Base-by-base conservation (phyloP, 2,329 filamentous ascomycete species). In the Cercospora sojina region DNA sequence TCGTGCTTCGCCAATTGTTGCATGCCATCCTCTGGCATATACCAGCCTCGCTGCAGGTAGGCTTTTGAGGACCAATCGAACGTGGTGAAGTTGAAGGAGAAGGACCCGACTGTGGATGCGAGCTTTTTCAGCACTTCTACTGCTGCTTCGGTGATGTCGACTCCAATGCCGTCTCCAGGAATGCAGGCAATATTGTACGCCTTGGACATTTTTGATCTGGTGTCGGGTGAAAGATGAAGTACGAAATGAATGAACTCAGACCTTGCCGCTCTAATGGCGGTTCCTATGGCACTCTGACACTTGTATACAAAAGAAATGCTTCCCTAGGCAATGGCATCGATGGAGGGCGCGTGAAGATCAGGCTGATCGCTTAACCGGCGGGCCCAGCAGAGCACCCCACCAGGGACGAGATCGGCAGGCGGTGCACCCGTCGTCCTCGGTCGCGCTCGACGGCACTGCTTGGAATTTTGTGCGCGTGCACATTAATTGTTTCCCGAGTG, bases 161-260 rank as follows among this genome's bases (percentile, higher is more conserved):
- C 81, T 29, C 88, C 87, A 59, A 90, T 89, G 27, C 88, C 86
- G 74, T 90, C 86, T 13, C 85, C 86, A 7, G 87, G 84, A 67
- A 90, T 87, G 62, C 66, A 69, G 62, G 71, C 69, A 38, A 73
- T 71, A 35, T 70, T 70, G 66, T 71, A 73, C 10, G 68, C 70
- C 32, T 64, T 67, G n/a, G 57, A 38, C 35, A 55, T 63, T 25
- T 8, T 61, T 1, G 5, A 25, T 7, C 10, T 38, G 23, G 25
- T 55, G 2, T 13, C 32, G 47, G 20, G 27, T 51, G 47, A 51
- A 27, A 16, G 20, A 23, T 8, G 6, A 23, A 12, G 20, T 16
- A 27, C 23, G 23, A 2, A 51, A 51, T 27, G 20, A 23, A 35
- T 64, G 55, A 56, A 53, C 47, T 12, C 53, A 32, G 53, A 35